Percentiles rank a stretch among this genome's conserved stretches.
These are phyloP conservation scores for Rhizoctonia solani DNA, from an alignment of 1,284 basidiomycete species.

Conservation along the genomic window DNA sequence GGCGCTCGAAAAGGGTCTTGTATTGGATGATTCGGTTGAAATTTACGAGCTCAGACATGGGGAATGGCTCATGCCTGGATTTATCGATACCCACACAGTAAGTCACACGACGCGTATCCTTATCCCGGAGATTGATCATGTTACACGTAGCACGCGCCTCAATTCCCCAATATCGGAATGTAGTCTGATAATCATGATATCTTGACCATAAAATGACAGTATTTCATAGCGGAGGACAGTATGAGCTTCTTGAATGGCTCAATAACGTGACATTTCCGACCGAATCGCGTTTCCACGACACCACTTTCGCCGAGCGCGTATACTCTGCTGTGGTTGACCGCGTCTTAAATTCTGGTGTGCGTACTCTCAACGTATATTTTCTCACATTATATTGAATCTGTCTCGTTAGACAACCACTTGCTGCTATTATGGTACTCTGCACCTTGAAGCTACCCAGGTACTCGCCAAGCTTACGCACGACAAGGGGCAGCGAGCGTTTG, in stretches of 20 bases:
- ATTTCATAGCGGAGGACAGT: constrained; percentile 65
- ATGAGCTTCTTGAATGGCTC: constrained; percentile 92
- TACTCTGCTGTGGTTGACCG: constrained; percentile 78
- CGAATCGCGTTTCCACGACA: constrained; percentile 79
- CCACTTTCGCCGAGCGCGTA: constrained; percentile 67
- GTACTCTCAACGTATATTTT: constrained; percentile 45
- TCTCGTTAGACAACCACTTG: constrained; percentile 80
- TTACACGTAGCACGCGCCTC: constrained; percentile 75
- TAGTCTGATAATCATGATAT: constrained; percentile 42
- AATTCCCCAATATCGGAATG: constrained; percentile 83
- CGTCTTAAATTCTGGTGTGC: constrained; percentile 75
- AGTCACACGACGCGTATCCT: constrained; percentile 42
- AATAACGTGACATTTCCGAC: constrained; percentile 85
- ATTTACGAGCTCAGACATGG: constrained; percentile 60
- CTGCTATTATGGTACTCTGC: constrained; percentile 88
- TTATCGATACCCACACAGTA: constrained; percentile 89
- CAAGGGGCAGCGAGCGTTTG: constrained; percentile 82
- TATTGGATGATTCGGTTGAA: constrained; percentile 46
- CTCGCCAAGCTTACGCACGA: constrained; percentile 76
- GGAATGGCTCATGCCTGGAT: constrained; percentile 85
- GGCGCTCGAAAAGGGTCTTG: constrained; percentile 52
- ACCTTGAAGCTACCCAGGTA: constrained; percentile 78
- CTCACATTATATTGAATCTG: background rate
- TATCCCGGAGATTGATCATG: background rate
- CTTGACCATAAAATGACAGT: background rate